Evolutionary conservation across 2,329 filamentous ascomycete species (phyloP).

Genomic region (Alternaria sp.): DNA sequence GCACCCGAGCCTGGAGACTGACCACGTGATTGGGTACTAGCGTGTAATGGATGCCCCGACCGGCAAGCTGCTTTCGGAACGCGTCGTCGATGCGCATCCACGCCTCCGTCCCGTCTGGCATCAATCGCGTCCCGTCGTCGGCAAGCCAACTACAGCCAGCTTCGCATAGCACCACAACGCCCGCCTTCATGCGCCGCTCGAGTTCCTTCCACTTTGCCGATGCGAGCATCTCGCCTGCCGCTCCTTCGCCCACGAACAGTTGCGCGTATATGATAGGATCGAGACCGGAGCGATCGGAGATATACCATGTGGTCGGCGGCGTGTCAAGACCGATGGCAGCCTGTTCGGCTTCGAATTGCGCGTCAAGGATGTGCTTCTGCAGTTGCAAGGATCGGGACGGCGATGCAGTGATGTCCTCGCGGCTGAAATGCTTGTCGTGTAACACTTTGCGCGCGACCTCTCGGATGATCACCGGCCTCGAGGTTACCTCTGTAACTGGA

Average conservation of each 20-base stretch:
- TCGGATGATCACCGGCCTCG: conserved; percentile 32
- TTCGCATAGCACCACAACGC: conserved; percentile 50
- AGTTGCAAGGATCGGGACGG: conserved; percentile 41
- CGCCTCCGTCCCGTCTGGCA: conserved; percentile 34
- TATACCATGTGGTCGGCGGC: conserved; percentile 38
- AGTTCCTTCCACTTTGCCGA: conserved; percentile 39
- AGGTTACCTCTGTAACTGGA: background rate
- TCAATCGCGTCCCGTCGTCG: conserved; percentile 50
- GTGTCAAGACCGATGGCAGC: background rate
- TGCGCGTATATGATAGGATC: conserved; percentile 53
- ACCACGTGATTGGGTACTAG: conserved; percentile 10
- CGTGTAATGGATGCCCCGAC: conserved; percentile 25
- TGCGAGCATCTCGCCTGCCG: conserved; percentile 28
- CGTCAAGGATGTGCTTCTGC: conserved; percentile 49
- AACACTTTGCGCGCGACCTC: conserved; percentile 51
- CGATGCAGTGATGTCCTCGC: conserved; percentile 41
- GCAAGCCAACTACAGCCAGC: conserved; percentile 44
- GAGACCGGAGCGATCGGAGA: conserved; percentile 54
- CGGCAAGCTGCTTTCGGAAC: conserved; percentile 27
- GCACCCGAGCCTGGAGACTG: background rate
- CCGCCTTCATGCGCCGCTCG: conserved; percentile 41
- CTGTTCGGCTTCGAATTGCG: conserved; percentile 43
- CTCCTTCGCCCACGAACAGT: conserved; percentile 36
- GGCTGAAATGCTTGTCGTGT: conserved; percentile 40
- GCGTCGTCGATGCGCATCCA: conserved; percentile 33